Base-by-base conservation (phyloP, 345 rosid species). In the Conringia planisiliqua region DNA sequence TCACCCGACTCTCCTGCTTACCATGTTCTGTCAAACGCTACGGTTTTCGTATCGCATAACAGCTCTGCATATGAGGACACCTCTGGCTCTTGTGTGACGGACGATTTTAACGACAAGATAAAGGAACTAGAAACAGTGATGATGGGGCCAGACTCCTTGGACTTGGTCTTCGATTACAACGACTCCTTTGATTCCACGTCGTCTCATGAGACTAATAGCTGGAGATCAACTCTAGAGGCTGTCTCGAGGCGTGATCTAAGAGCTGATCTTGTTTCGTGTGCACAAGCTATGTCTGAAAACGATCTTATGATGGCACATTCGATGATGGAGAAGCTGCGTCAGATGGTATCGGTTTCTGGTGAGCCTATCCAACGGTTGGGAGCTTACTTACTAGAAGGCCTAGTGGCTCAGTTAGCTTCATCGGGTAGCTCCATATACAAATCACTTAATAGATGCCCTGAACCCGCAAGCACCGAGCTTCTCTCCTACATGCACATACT, bases 301-400 rank as follows among this genome's bases (percentile, higher is more conserved):
- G 85, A 93, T 58, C 81, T 74, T 22, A 74, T 86, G 70, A 83
- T 83, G 87, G 90, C 96, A 2, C 80, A 83, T 60, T 87, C 90
- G 75, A 73, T 85, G 76, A 85, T 93, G 88, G 89, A 83, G 77
- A 83, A 84, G 80, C 40, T 85, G 33, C 88, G 97, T 0, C 82
- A 55, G 62, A 85, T 91, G 91, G 98, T 91, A 12, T 93, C 98
- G 0, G 96, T 93, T 80, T 88, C 90, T 29, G 98, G 98, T 35
- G 98, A 91, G 78, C 98, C 98, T n/a, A 87, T 91, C 57, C 91
- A 93, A 83, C 81, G 98, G 77, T 80, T 93, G 71, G 98, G 96
- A 72, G 98, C 98, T 14, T 93, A 93, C 62, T 81, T 93, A 89
- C 75, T 93, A 68, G 97, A 93, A 85, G 98, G 98, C 51, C 86